Evolutionary conservation across 257 asterid genomes (phyloP).

Genomic region (Salvia rosmarinus): DNA sequence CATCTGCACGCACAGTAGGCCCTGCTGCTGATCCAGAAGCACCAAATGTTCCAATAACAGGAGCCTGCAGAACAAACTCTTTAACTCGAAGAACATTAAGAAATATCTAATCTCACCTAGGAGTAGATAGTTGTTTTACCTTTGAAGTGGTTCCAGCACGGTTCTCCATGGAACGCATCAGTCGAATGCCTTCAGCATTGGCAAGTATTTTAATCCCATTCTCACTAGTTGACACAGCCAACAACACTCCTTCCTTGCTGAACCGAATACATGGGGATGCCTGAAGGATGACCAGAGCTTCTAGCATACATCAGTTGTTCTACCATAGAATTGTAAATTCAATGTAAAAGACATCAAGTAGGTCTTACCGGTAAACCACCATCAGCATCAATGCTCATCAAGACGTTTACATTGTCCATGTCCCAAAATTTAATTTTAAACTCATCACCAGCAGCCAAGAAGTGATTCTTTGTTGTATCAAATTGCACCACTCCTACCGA

Average conservation of each 20-base stretch:
- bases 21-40: conserved; percentile 56
- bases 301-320: conserved; percentile 15
- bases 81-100: conserved; percentile 14
- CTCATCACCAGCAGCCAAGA: conserved; percentile 77
- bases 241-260: conserved; percentile 60
- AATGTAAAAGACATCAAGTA: conserved; percentile 19
- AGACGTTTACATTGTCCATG: conserved; percentile 57
- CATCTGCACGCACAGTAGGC: conserved; percentile 41
- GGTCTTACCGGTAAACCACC: conserved; percentile 64
- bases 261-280: conserved; percentile 73
- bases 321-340: background rate
- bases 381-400: conserved; percentile 56
- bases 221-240: conserved; percentile 70
- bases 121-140: conserved; percentile 38
- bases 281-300: conserved; percentile 42
- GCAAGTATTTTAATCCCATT: conserved; percentile 67
- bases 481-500: conserved; percentile 65
- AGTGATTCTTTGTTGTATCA: conserved; percentile 62
- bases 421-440: conserved; percentile 68
- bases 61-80: conserved; percentile 42
- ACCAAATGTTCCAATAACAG: conserved; percentile 42
- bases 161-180: conserved; percentile 43
- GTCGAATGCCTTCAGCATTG: conserved; percentile 51
- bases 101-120: conserved; percentile 5
- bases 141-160: conserved; percentile 47